Base-by-base conservation (phyloP, 768 basidiomycete species). In the Suillus paluster region DNA sequence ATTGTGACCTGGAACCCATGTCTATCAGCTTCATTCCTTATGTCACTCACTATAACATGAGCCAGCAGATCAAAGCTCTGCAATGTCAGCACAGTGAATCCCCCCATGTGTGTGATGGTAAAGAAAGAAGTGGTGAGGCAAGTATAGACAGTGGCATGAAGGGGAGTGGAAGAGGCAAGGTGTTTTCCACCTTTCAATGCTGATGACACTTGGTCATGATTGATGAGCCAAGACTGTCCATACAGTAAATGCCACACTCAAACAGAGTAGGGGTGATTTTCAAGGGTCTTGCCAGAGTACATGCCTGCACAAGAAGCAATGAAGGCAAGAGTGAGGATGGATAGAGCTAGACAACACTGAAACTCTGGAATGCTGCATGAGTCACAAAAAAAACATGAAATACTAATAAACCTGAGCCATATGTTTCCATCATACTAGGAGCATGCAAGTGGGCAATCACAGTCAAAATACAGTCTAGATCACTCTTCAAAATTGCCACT, bases 181-280 rank as follows among this genome's bases (percentile, higher is more conserved):
- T 41, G n/a, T 8, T 42, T 45, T 3, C 58, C 46, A 1, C 63
- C 63, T 17, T 64, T 66, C 0, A 83, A 65, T 0, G 79, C 36
- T 0, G 71, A 60, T 0, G 78, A 68, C 19, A 79, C 34, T 25
- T 76, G 67, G 0, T 49, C 41, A 0, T 71, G 53, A 34, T 78
- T 63, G 1, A 76, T 55, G 0, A 15, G 33, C 81, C 81, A 84
- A 0, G 27, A 30, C 0, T 77, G 14, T 0, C 80, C 71, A 58
- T 85, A 81, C 0, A 84, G 49, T 0, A 77, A 68, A 63, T 85
- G 82, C 83, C 83, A 85, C 2, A 82, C 81, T 1, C 74, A 64
- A 0, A 85, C 50, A 0, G 75, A 78, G 5, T 65, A 64, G 0
- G 82, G 34, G 57, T 80, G 81, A 68, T 82, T 82, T 0, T 54